Evolutionary conservation across 768 basidiomycete genomes (phyloP).

Genomic region (Boletus insuetus): DNA sequence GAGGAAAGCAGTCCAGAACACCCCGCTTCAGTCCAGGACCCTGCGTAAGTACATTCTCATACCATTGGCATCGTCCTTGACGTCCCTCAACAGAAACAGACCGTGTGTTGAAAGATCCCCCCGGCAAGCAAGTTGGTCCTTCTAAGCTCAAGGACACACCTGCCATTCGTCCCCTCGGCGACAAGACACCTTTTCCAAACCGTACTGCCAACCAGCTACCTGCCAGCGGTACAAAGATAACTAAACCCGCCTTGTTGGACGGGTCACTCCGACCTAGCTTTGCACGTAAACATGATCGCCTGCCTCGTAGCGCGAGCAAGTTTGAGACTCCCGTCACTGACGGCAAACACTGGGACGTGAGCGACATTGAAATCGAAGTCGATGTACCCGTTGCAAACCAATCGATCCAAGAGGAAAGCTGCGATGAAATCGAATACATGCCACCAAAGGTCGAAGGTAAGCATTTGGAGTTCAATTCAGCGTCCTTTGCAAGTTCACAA

Average conservation of each 20-base stretch:
- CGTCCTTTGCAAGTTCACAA: constrained; percentile 1
- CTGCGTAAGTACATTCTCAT: constrained; percentile 22
- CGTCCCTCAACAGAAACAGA: constrained; percentile 17
- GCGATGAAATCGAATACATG: constrained; percentile 55
- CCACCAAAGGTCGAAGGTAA: constrained; percentile 49
- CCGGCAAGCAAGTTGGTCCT: constrained; percentile 27
- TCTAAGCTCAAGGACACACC: constrained; percentile 25
- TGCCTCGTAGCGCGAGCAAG: constrained; percentile 48
- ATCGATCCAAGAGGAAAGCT: constrained; percentile 31
- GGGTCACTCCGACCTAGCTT: constrained; percentile 63
- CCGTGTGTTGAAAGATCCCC: constrained; percentile 16
- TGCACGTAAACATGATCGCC: constrained; percentile 58
- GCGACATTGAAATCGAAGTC: constrained; percentile 47
- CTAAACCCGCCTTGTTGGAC: constrained; percentile 40
- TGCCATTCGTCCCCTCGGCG: constrained; percentile 52
- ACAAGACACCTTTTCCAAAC: constrained; percentile 79
- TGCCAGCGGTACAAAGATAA: constrained; percentile 35
- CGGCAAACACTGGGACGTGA: constrained; percentile 76
- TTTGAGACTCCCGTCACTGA: constrained; percentile 67
- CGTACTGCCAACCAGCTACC: constrained; percentile 37
- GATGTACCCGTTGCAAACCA: constrained; percentile 21
- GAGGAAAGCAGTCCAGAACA: constrained; percentile 37
- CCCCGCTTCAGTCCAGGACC: constrained; percentile 33
- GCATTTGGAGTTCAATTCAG: constrained; percentile 13
- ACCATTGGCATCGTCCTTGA: neutral